Evolutionary conservation across 257 asterid species (phyloP).

Genomic region (Echites panduratus): DNA sequence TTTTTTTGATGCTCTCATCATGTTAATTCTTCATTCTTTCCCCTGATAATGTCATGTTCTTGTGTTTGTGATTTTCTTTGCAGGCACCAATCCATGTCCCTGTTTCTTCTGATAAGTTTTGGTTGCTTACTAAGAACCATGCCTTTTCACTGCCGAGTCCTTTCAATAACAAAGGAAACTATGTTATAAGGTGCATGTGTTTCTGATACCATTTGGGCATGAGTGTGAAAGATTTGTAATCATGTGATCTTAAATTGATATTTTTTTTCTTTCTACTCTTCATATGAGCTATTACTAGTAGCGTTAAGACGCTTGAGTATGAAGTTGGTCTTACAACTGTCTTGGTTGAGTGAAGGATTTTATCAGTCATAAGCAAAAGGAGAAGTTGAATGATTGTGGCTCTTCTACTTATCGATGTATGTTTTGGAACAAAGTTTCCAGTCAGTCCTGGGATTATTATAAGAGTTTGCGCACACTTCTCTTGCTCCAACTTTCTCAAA

Average conservation of each 20-base stretch:
- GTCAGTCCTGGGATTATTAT: not conserved
- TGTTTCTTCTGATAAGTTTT: slow-evolving; percentile 88
- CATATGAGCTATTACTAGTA: not conserved
- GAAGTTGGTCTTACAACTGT: not conserved
- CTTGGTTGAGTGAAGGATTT: not conserved
- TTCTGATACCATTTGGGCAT: slow-evolving; percentile 6
- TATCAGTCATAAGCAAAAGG: not conserved
- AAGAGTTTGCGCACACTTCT: not conserved
- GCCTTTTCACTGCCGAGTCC: slow-evolving; percentile 83
- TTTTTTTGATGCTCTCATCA: not conserved
- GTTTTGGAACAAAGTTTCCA: not conserved
- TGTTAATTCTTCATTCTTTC: not conserved
- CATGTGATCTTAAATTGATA: not conserved
- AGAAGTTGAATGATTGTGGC: not conserved
- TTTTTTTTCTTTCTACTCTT: not conserved
- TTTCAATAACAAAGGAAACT: slow-evolving; percentile 76
- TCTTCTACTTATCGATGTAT: not conserved
- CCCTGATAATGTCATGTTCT: not conserved
- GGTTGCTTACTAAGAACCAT: slow-evolving; percentile 65
- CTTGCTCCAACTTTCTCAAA: not conserved
- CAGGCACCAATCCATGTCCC: slow-evolving; percentile 91
- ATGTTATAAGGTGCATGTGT: slow-evolving; percentile 67
- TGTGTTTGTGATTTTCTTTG: slow-evolving; percentile 13
- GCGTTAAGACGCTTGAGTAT: not conserved
- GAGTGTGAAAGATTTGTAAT: not conserved